Evolutionary conservation across 306 rosid genomes (phyloP).

Genomic region (Glycine latifolia): DNA sequence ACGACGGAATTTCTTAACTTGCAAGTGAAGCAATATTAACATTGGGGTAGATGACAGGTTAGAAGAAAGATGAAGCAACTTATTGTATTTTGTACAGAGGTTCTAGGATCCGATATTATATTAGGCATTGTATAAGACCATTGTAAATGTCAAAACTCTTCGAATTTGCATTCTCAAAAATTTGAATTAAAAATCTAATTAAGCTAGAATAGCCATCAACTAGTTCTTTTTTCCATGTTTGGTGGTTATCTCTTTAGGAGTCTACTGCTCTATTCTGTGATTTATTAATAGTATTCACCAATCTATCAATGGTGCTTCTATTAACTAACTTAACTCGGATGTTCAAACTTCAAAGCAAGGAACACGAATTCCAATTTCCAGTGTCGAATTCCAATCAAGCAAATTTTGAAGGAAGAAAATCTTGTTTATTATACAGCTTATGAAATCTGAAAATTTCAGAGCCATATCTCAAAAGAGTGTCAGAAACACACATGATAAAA

Average conservation of each 20-base stretch:
- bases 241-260: neutral
- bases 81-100: too few species aligned
- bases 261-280: too few species aligned
- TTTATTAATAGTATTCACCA: too few species aligned
- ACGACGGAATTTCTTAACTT: conserved; percentile 39
- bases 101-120: too few species aligned
- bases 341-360: too few species aligned
- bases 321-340: too few species aligned
- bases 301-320: too few species aligned
- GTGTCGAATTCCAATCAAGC: conserved; percentile 19
- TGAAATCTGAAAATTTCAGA: conserved; percentile 53
- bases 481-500: conserved; percentile 43
- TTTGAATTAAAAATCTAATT: too few species aligned
- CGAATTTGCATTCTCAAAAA: too few species aligned
- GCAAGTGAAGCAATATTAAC: conserved; percentile 45
- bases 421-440: conserved; percentile 65
- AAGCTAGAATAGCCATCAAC: too few species aligned
- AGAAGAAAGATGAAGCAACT: conserved; percentile 37
- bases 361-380: too few species aligned
- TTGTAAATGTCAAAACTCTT: neutral
- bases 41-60: neutral
- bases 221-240: too few species aligned
- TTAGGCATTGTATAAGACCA: neutral
- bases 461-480: conserved; percentile 53
- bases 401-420: conserved; percentile 49